Evolutionary conservation across 176 grass and related monocot species (phyloP).

Genomic region (Oryza officinalis): DNA sequence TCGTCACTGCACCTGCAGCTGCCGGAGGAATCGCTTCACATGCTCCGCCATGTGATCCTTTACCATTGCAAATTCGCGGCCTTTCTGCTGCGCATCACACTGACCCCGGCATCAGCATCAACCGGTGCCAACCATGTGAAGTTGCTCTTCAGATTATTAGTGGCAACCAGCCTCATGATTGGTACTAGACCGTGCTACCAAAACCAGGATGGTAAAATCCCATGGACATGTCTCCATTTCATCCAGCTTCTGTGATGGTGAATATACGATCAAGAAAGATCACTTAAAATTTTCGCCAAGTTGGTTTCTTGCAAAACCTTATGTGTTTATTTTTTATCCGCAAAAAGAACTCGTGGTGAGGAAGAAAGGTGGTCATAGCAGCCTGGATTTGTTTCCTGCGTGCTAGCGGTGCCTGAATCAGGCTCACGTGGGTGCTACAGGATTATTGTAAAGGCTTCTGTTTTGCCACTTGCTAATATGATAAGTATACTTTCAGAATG

Average conservation of each 20-base stretch:
- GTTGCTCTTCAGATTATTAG: not conserved
- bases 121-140: constrained; percentile 10
- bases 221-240: not conserved
- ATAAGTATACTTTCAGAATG: not conserved
- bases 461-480: constrained; percentile 13
- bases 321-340: not conserved
- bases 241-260: not conserved
- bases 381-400: constrained; percentile 7
- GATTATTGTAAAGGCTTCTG: not conserved
- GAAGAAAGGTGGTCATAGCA: not conserved
- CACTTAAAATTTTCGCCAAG: not conserved
- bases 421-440: constrained; percentile 23
- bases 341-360: not conserved
- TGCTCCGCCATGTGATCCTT: constrained; percentile 33
- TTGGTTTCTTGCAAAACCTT: constrained; percentile 10
- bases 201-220: not conserved
- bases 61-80: not conserved
- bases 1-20: not conserved
- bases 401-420: not conserved
- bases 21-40: constrained; percentile 28
- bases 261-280: not conserved
- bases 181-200: not conserved
- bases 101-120: not conserved
- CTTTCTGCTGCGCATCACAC: not conserved
- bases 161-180: not conserved